Base-by-base conservation (phyloP, 257 asterid species). In the Ophiorrhiza pumila region DNA sequence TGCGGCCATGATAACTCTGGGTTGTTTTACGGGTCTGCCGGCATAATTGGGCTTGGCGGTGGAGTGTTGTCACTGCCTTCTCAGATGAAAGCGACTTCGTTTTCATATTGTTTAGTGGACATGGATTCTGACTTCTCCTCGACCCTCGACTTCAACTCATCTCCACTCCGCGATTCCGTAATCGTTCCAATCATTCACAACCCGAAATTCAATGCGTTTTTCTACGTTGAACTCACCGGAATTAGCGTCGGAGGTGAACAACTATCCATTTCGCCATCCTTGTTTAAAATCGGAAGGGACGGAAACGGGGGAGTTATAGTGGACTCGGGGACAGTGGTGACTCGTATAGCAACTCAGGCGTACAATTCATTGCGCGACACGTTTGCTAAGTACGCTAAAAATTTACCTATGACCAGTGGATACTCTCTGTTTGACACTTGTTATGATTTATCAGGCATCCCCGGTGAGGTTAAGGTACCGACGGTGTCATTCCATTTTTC, bases 291-390 rank as follows among this genome's bases (percentile, higher is more conserved):
- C 25, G 77, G 73, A 5, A 2, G 37, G 0, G 69, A 82, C 52
- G 96, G 97, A 0, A 78, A 76, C 22, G 96, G 96, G 0, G 97
- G 97, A 0, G 87, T 89, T 57, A 87, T 91, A 50, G 79, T 91
- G 4, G 97, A 91, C 77, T 91, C 97, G 4, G 97, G 97, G 1
- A 91, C 97, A 65, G 87, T 93, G 60, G 88, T 91, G 76, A 89
- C 93, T 5, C 78, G 96, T 82, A 47, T 86, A 8, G 79, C 61
- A 72, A 15, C 80, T 53, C 82, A 32, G 65, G 94, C 86, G 11
- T 89, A 91, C 78, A 29, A 9, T n/a, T 5, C 82, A 10, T 29
- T 89, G 52, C 79, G 96, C 1, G 87, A 86, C 56, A 69, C 87
- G 4, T 91, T 91, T 77, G 76, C 29, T 2, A 69, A 70, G 39